Evolutionary conservation across 331 rosid species (phyloP).

Genomic region (Rhamnella rubrinervis): DNA sequence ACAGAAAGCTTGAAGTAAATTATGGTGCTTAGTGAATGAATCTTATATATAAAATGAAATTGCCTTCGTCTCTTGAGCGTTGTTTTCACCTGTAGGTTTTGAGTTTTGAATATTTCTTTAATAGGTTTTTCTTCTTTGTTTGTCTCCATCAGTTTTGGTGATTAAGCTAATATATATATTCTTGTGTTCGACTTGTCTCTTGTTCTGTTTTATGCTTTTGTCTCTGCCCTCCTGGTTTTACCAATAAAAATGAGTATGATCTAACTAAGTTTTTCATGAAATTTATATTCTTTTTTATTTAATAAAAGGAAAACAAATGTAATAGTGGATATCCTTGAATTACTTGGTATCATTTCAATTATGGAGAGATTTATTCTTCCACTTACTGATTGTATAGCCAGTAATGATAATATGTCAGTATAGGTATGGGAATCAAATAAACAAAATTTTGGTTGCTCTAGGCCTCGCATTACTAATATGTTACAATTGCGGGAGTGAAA

Average conservation of each 20-base stretch:
- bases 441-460: neutral
- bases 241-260: neutral
- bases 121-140: conserved; percentile 9
- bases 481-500: neutral
- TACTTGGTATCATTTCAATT: neutral
- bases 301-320: neutral
- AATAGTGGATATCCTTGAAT: conserved; percentile 5
- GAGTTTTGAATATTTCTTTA: too few relatives aligned
- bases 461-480: neutral
- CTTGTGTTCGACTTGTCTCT: conserved; percentile 13
- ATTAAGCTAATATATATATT: neutral
- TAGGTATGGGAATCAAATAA: neutral
- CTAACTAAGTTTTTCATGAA: neutral
- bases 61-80: conserved; percentile 11
- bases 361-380: conserved; percentile 3
- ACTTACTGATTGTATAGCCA: neutral
- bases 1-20: conserved; percentile 11
- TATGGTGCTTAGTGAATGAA: neutral
- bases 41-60: conserved; percentile 4
- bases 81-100: too few relatives aligned
- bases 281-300: neutral
- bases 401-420: neutral
- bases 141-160: neutral
- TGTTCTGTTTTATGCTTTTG: conserved; percentile 6
- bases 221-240: neutral